A percentile compares a stretch with the other conserved stretches of the same genome.
Evolutionary conservation across 129 eudicot genomes (phyloP).

Genomic region (Cynara cardunculus): DNA sequence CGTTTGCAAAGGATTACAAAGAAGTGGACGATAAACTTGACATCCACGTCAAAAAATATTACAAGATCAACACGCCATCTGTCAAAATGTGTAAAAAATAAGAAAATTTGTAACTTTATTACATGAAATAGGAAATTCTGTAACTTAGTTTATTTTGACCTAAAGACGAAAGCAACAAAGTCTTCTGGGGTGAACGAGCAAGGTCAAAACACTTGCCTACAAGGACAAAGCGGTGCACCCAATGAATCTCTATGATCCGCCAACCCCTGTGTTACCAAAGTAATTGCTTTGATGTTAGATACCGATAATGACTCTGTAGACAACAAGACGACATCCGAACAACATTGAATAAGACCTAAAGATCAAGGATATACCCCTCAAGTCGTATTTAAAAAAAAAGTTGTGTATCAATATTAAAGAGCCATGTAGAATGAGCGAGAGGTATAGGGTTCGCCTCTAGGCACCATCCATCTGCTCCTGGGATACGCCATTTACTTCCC

Average conservation of each 20-base stretch:
- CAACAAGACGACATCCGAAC: neutral
- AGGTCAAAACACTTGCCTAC: slow-evolving; percentile 34
- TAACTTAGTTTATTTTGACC: neutral
- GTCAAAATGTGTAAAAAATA: neutral
- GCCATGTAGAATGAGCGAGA: neutral
- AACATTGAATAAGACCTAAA: neutral
- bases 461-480: too few relatives aligned
- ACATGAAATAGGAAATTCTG: neutral
- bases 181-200: neutral
- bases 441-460: too few relatives aligned
- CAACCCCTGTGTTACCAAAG: slow-evolving; percentile 46
- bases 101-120: neutral
- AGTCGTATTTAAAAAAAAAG: neutral
- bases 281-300: neutral
- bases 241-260: slow-evolving; percentile 76
- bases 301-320: neutral
- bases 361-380: neutral
- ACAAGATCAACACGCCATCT: neutral
- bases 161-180: neutral
- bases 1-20: neutral
- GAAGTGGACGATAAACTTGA: neutral
- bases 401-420: neutral
- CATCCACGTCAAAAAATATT: neutral
- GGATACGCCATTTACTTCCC: too few relatives aligned
- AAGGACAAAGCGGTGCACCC: slow-evolving; percentile 81